These are phyloP conservation scores for Acanthamoeba castellanii DNA, from an alignment of 208 protist genomes.

Conservation along the genomic window DNA sequence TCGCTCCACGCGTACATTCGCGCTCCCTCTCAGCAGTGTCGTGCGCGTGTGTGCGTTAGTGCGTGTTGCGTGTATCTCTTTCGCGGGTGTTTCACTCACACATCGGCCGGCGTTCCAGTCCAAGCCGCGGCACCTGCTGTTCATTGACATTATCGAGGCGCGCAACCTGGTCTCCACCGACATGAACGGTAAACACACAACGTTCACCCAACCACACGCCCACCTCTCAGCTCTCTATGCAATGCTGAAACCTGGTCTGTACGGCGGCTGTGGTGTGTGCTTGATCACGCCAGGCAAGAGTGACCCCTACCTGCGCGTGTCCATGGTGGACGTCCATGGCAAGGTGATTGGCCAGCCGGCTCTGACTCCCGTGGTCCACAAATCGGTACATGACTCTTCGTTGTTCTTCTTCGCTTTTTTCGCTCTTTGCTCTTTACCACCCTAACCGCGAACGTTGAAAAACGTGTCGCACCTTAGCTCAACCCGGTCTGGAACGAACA, in stretches of 20 bases:
- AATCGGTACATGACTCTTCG: neutral
- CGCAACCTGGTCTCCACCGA: slow-evolving; percentile 35
- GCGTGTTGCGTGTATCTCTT: neutral
- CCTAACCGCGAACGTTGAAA: neutral
- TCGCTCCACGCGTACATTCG: neutral
- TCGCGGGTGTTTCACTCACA: neutral
- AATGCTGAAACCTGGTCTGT: neutral
- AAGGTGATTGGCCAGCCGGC: neutral
- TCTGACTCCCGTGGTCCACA: neutral
- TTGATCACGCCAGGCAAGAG: neutral
- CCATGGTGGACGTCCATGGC: neutral
- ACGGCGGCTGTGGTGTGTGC: too few species aligned
- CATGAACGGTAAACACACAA: neutral
- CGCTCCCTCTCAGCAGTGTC: too few species aligned
- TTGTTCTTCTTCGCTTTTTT: too few species aligned
- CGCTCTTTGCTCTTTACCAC: too few species aligned
- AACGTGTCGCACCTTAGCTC: neutral
- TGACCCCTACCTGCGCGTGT: neutral
- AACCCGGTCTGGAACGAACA: slow-evolving; percentile 36
- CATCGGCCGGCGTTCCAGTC: neutral
- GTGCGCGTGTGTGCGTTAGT: neutral
- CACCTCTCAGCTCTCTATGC: too few species aligned
- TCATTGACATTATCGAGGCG: slow-evolving; percentile 11
- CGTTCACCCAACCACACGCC: neutral
- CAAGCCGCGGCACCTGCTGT: neutral